These are phyloP conservation scores for Ammopiptanthus mongolicus DNA, from an alignment of 306 rosid genomes.

Conservation along the genomic window DNA sequence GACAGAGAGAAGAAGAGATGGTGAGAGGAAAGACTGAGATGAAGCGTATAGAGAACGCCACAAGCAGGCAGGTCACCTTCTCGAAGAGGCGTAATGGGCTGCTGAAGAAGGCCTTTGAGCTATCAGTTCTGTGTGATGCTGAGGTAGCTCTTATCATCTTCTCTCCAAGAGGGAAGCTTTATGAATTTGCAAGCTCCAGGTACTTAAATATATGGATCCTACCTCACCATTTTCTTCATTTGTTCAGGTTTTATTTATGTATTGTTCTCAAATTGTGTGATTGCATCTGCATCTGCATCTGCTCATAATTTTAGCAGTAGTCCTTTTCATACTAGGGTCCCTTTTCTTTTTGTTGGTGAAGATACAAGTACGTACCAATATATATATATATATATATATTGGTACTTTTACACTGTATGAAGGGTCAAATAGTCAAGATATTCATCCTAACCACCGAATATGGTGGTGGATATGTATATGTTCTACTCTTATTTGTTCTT, in stretches of 20 bases:
- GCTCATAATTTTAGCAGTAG: neutral
- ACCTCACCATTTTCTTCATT: neutral
- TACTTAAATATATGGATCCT: neutral
- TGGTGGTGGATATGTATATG: neutral
- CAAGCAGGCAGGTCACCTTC: conserved; percentile 88
- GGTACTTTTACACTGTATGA: neutral
- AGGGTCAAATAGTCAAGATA: neutral
- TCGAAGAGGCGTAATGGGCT: conserved; percentile 79
- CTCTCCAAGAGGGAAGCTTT: conserved; percentile 48
- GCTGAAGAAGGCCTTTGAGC: conserved; percentile 84
- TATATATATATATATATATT: neutral
- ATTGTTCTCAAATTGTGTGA: neutral
- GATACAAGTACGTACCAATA: no score
- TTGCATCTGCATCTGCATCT: conserved; percentile 4
- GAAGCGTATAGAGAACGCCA: conserved; percentile 82
- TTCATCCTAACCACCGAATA: neutral
- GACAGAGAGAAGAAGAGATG: conserved; percentile 34
- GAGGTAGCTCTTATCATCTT: conserved; percentile 40
- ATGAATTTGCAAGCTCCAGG: conserved; percentile 46
- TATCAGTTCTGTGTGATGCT: conserved; percentile 81
- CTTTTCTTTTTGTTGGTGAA: no score
- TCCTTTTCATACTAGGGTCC: neutral
- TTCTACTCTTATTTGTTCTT: neutral
- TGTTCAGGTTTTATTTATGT: neutral
- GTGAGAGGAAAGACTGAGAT: conserved; percentile 91